Evolutionary conservation across 352 stramenopile species (phyloP), one percentile per base, ranked within the genome.

Genomic region (Phytophthora ramorum): DNA sequence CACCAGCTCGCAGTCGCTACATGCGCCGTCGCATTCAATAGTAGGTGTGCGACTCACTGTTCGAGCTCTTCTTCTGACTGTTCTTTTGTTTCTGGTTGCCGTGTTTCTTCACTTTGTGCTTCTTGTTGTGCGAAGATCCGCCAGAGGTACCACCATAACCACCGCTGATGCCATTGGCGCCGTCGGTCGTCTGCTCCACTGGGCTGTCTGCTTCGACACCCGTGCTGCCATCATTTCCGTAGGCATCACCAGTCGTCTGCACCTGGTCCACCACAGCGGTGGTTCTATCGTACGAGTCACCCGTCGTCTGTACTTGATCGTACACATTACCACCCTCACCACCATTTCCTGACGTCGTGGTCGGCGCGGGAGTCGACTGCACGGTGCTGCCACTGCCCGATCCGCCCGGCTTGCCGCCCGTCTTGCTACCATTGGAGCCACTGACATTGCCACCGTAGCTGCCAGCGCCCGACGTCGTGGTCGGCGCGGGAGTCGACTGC

Each of bases 31-130:
- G 43, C 49, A 46, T n/a, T 58, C 52, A 69, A 1, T 58, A 51
- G 22, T 54, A 54, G 12, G 16, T n/a, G 4, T 34, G 63, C 46
- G 58, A 52, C 61, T 69, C 51, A 8, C 5, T 55, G 43, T 28
- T 53, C 2, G 35, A 51, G 43, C 13, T 58, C 58, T 66, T 41
- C 48, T 58, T 59, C 14, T 64, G 53, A 6, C 3, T 63, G 32
- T 19, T 48, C 19, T 22, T 48, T 22, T 14, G 43, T 38, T 59
- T 41, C 48, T 58, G 45, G 7, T 20, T 30, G 4, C 17, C 24
- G 44, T 44, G 52, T 38, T 64, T 40, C 53, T 52, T 63, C n/a
- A 16, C 8, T 20, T 56, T 57, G 44, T 38, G 32, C 32, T 37
- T 37, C 32, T 13, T 37, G 4, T 37, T 37, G 10, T 14, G 6